Base-by-base conservation (phyloP, 306 rosid genomes). In the Carpinus fangiana region DNA sequence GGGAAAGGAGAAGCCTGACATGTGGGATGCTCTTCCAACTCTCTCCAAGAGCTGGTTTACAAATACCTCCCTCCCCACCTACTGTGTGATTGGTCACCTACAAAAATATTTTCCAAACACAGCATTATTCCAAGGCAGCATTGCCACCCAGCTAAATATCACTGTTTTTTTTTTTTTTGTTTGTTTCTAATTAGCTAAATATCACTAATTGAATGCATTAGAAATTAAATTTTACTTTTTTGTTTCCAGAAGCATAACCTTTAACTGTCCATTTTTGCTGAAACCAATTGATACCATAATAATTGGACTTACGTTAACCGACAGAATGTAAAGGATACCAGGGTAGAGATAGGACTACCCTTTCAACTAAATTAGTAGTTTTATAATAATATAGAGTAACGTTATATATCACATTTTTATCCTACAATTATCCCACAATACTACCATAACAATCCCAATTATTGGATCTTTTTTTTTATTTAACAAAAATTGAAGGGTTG, bases 1-100 rank as follows among this genome's bases (percentile, higher is more conserved):
- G 86, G 64, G 92, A 87, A 78, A 92, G 92, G 61, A 83, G 76
- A 82, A 92, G 88, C 72, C 97, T 85, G 52, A 88, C 87, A 76
- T 90, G 96, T 72, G 97, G 92, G 41, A 94, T 82, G 76, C 90
- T 89, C 86, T 94, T 94, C 98, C 98, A 94, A 78, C 90, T 90
- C 88, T 94, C 93, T 78, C 98, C 97, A 34, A 94, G 94, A 83
- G 98, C 96, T 23, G 98, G 94, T 83, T 94, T 94, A 56, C 93
- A 79, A 73, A 78, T 59, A 76, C 98, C 94, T 31, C 88, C 88
- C 45, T 89, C 98, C 71, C 96, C 97, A 36, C 93, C 92, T 84
- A 94, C 97, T 53, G 92, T 84, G 86, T 94, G 98, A 89, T 92
- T 94, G 34, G 92, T 90, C 81, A 92, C 96, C 98, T 94, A 73